Base-by-base conservation (phyloP, 257 asterid genomes). In the Catharanthus roseus region DNA sequence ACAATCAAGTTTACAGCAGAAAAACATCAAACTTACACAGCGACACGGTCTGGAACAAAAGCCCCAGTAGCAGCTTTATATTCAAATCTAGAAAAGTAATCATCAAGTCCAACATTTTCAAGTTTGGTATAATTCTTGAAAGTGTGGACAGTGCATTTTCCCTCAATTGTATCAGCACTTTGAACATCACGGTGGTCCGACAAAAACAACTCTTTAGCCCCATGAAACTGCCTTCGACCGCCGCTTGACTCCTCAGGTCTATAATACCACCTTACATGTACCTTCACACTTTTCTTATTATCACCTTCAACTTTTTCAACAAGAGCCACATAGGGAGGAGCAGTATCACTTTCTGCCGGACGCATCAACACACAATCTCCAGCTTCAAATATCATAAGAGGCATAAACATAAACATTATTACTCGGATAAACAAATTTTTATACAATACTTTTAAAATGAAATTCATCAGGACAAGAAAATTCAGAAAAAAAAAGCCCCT, bases 231-330 rank as follows among this genome's bases (percentile, higher is more conserved):
- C 67, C 87, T 82, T 53, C 90, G 81, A 41, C 95, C 95, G n/a
- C 88, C 91, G 11, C 33, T 53, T 34, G 95, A 81, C 69, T 88
- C 95, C 82, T 88, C 95, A 18, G 95, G 95, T 72, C 95, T 77
- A 70, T 87, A 87, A 61, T 84, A 89, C 96, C 95, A 89, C 69
- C 89, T 81, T 24, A 87, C 88, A 26, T 73, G 74, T 18, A 88
- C 85, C 51, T 67, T 81, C 73, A 77, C 66, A 64, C 80, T 77
- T 74, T 78, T 77, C 19, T 83, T 82, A 26, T 67, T 80, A 74
- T 78, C 89, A 29, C 82, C 80, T 76, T 85, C 92, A 41, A 88
- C 80, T 79, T 77, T 85, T 78, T 88, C 90, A 44, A 86, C 82
- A 4, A 77, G 87, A 5, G 85, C 95, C 76, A 88, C 92, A 63